Percentiles rank a stretch among this genome's conserved stretches.
Conservation (phyloP, 495 filamentous ascomycete genomes). For the Xylaria curta region DNA sequence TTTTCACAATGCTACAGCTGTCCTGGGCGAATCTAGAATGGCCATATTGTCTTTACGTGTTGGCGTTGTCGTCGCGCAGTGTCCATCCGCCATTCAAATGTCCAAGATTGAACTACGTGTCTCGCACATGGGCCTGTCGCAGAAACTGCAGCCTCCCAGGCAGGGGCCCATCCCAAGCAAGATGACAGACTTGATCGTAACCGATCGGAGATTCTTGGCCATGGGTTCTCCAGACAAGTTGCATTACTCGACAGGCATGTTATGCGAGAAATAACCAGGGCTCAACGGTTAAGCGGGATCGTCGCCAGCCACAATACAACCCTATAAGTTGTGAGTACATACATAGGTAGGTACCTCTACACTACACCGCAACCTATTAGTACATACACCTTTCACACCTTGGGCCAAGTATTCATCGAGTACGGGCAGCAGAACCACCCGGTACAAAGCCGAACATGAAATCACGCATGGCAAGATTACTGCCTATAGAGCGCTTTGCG, state of each 20-base stretch:
- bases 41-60: constrained; percentile 11
- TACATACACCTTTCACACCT: neutral
- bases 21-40: neutral
- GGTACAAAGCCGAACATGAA: neutral
- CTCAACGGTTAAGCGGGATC: constrained; percentile 36
- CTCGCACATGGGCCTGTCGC: constrained; percentile 32
- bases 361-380: neutral
- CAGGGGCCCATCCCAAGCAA: constrained; percentile 18
- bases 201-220: constrained; percentile 27
- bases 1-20: neutral
- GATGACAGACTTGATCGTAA: constrained; percentile 26
- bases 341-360: neutral
- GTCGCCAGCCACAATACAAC: constrained; percentile 37
- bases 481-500: neutral
- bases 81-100: constrained; percentile 12
- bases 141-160: constrained; percentile 31
- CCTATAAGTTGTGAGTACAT: constrained; percentile 24
- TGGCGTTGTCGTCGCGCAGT: constrained; percentile 15
- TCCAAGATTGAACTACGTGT: constrained; percentile 28
- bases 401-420: neutral
- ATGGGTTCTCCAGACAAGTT: constrained; percentile 28
- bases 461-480: neutral
- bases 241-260: constrained; percentile 22
- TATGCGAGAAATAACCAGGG: constrained; percentile 33
- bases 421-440: neutral